Conservation (phyloP, 257 asterid species). For the Paraleonurus japonicus region DNA sequence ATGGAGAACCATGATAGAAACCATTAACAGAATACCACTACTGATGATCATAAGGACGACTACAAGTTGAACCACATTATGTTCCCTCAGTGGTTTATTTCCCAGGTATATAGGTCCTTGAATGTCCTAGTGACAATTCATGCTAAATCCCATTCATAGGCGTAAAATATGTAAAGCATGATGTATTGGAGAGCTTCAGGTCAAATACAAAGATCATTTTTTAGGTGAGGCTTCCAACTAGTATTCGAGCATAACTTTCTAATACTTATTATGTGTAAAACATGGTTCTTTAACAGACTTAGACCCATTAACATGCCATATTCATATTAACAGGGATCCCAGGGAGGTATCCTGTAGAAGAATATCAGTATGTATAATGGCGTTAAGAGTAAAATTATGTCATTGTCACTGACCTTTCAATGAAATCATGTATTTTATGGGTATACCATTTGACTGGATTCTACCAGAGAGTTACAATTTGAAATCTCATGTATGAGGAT, state of each 20-base stretch:
- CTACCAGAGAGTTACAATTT: not conserved
- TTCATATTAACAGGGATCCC: not conserved
- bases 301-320: constrained; percentile 8
- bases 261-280: not conserved
- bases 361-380: not conserved
- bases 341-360: not conserved
- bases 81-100: not conserved
- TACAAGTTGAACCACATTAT: not conserved
- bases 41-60: not conserved
- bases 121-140: not conserved
- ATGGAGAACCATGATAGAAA: not conserved
- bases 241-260: not conserved
- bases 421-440: constrained; percentile 1
- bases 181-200: constrained; percentile 1
- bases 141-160: not conserved
- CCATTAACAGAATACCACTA: not conserved
- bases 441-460: constrained; percentile 1
- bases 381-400: not conserved
- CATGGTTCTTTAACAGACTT: not conserved
- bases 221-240: not conserved
- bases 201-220: not conserved
- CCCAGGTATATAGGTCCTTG: constrained; percentile 4
- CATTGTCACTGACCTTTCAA: not conserved
- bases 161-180: not conserved
- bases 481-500: not conserved